These are phyloP conservation scores for Calonectria henricotiae DNA, from an alignment of 2,329 filamentous ascomycete species.

Conservation along the genomic window DNA sequence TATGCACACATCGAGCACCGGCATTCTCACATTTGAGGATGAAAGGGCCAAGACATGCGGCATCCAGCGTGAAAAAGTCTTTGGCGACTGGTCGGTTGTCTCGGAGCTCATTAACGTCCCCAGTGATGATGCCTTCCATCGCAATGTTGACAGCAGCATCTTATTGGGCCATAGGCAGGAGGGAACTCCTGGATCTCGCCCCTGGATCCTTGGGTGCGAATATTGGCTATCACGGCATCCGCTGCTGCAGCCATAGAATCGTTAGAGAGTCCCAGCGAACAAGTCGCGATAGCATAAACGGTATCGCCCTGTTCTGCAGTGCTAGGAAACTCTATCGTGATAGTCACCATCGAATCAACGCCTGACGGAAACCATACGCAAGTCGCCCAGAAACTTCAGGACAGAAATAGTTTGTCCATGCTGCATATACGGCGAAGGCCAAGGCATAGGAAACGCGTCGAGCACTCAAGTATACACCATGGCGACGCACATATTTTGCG, in stretches of 20 bases:
- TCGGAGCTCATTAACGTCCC: conserved; percentile 9
- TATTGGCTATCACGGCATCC: not conserved
- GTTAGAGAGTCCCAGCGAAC: not conserved
- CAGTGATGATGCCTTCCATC: not conserved
- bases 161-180: not conserved
- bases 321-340: not conserved
- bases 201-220: not conserved
- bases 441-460: not conserved
- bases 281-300: not conserved
- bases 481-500: conserved; percentile 13
- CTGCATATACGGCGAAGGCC: conserved; percentile 5
- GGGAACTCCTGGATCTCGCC: not conserved
- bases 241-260: not conserved
- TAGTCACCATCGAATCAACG: not conserved
- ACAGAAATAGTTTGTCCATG: not conserved
- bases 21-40: conserved; percentile 4
- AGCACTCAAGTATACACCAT: conserved; percentile 6
- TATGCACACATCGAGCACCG: not conserved
- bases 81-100: conserved; percentile 6
- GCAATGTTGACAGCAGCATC: conserved; percentile 2
- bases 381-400: not conserved
- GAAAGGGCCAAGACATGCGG: conserved; percentile 13
- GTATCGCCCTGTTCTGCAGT: not conserved
- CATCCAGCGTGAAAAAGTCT: not conserved
- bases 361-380: not conserved